phyloP scores from a whole-genome alignment of 768 basidiomycete species.

The Chalciporus piperatus region DNA sequence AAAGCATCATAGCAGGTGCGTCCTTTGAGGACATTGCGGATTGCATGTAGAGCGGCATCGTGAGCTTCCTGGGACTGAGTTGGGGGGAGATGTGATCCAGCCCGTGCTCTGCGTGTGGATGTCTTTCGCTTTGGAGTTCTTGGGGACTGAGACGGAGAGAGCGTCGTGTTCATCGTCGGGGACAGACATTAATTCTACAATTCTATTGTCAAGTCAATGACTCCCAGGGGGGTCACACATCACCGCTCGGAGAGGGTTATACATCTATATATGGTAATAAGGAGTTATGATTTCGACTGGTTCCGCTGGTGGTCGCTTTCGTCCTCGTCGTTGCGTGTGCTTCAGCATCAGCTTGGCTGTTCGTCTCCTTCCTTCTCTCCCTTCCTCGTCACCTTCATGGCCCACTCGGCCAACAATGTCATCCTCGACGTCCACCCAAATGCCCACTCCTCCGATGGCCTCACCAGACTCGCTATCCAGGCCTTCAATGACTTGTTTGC shows the following conservation, averaged over 20 bases:
- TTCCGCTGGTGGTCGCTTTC: neutral
- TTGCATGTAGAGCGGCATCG: slow-evolving; percentile 62
- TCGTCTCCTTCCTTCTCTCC: slow-evolving; percentile 3
- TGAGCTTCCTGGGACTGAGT: slow-evolving; percentile 57
- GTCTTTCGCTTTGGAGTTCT: slow-evolving; percentile 49
- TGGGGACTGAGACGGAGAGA: slow-evolving; percentile 50
- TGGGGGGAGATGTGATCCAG: slow-evolving; percentile 57
- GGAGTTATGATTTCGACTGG: slow-evolving; percentile 18
- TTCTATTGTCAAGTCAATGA: too few species aligned
- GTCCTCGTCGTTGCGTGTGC: neutral
- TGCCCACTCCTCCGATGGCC: slow-evolving; percentile 1
- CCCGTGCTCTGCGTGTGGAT: slow-evolving; percentile 56
- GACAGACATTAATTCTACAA: too few species aligned
- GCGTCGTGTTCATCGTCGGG: slow-evolving; percentile 43
- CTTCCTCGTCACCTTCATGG: slow-evolving; percentile 1
- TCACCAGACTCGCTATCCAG: neutral
- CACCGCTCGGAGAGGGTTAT: too few species aligned
- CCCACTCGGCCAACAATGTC: slow-evolving; percentile 7
- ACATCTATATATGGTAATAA: slow-evolving; percentile 9
- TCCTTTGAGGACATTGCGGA: slow-evolving; percentile 80
- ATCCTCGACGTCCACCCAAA: neutral
- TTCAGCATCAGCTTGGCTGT: neutral
- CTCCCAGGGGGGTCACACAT: too few species aligned
- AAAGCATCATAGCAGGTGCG: slow-evolving; percentile 95
- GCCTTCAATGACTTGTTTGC: slow-evolving; percentile 4